Base-by-base conservation (phyloP, 768 basidiomycete species). In the Candolleomyces aberdarensis region DNA sequence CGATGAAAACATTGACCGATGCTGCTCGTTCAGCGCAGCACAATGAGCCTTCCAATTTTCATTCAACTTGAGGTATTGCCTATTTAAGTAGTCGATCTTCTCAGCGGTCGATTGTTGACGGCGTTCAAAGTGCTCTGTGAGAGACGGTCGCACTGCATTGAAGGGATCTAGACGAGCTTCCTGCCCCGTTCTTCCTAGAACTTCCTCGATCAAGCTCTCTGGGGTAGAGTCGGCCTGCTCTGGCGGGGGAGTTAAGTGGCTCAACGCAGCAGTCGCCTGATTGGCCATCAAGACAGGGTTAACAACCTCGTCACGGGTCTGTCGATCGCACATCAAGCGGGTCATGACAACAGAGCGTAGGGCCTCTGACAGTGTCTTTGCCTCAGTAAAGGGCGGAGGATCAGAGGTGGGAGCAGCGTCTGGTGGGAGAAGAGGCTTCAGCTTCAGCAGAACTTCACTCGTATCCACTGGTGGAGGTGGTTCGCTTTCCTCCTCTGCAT, bases 1-100 rank as follows among this genome's bases (percentile, higher is more conserved):
- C 0, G 76, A 70, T 15, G 73, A 76, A 40, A 72, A 64, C 5
- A 74, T 56, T 0, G 66, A 74, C 65, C 81, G 82, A 31, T 80
- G 76, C 44, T 83, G 77, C 39, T 85, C 81, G 66, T 93, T 91
- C 62, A 96, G 77, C 44, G 80, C 76, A 14, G 79, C 75, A 70
- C 93, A 93, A 64, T 91, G 88, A 1, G 78, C 78, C 31, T 84
- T 60, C 94, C 94, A 96, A 50, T 82, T 80, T 64, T 84, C 81
- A 66, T 96, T 88, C 52, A 90, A 76, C 14, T 73, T 67, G 57
- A 85, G 67, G 69, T 96, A 95, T 70, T 94, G 84, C 60, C 78
- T 78, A 51, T 82, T 82, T 31, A 95, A 76, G 19, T 72, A 76
- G 44, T 79, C 69, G 19, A 80, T 72, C 73, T 93, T 93, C 57